Base-by-base conservation (phyloP, 2,329 filamentous ascomycete species). In the Stachybotrys chartarum region DNA sequence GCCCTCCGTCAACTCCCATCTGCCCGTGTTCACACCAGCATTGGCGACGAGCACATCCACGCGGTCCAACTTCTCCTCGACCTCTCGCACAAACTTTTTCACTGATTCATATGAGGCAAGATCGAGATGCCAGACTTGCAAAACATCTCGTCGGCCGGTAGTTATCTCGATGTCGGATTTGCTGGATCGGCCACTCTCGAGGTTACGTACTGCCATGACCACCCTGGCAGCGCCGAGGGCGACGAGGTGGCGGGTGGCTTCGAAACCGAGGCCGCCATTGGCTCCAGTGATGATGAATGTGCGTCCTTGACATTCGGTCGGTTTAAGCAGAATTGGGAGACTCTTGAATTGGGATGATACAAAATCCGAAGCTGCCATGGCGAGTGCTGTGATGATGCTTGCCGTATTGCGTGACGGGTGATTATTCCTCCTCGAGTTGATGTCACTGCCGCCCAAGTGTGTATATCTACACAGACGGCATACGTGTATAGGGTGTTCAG, bases 41-140 rank as follows among this genome's bases (percentile, higher is more conserved):
- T 77, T 79, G 55, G 70, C 65, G 10, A 79, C 58, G 1, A 79
- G 52, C 4, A 70, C 67, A 55, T 79, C 76, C 8, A 79, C 64
- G 10, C 77, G 64, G 4, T 71, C 68, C 35, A 78, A 65, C 6
- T 54, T 30, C 6, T 32, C 8, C 11, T 56, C 58, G 0, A 60
- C 57, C 35, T 65, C 58, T 14, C 59, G 59, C 14, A 66, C 70
- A 57, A 81, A 80, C 50, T 30, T 61, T 53, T 60, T 63, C 49
- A 70, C 60, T 30, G 61, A 65, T 5, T 59, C 70, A 63, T 72
- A 76, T 5, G 64, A 70, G 10, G 54, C 50, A 55, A 78, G 69
- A 58, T 79, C 75, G 11, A 78, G 60, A 7, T 67, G 44, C 74
- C 74, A 79, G 35, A 42, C 35, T 42, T 42, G 10, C 35, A 42